Evolutionary conservation across 1,284 basidiomycete genomes (phyloP).

Genomic region (Microbotryomycetes sp.): DNA sequence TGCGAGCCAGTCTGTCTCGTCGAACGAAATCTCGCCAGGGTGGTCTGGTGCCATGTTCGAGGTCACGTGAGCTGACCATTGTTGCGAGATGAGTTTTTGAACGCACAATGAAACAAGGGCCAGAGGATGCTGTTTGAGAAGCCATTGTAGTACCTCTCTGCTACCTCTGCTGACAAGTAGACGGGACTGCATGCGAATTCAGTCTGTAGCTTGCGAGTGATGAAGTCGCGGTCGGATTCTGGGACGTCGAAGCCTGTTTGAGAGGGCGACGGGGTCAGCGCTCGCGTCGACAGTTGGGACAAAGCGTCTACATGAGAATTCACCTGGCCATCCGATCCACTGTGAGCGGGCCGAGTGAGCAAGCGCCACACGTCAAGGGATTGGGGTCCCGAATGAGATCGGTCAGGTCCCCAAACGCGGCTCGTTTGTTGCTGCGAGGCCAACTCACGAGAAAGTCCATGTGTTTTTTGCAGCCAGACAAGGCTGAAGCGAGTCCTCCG

Average conservation of each 20-base stretch:
- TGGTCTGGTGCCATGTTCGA: slow-evolving; percentile 20
- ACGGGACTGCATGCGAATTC: slow-evolving; percentile 97
- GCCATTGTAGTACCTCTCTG: slow-evolving; percentile 93
- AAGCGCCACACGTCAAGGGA: no score
- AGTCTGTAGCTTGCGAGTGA: slow-evolving; percentile 80
- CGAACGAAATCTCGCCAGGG: slow-evolving; percentile 93
- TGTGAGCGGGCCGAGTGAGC: not conserved
- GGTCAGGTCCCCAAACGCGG: not conserved
- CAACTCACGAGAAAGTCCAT: slow-evolving; percentile 65
- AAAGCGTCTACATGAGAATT: not conserved
- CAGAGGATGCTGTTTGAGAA: slow-evolving; percentile 99
- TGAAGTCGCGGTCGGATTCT: slow-evolving; percentile 69
- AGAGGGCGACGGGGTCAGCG: not conserved
- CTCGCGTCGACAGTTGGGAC: no score
- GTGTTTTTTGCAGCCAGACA: slow-evolving; percentile 92
- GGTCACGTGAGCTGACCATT: not conserved
- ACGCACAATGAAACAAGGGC: slow-evolving; percentile 84
- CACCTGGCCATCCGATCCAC: slow-evolving; percentile 40
- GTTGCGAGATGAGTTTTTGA: slow-evolving; percentile 25
- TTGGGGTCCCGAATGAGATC: not conserved
- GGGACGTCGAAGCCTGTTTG: slow-evolving; percentile 76
- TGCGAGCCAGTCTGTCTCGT: slow-evolving; percentile 95
- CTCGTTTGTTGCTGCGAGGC: not conserved
- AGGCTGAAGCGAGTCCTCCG: slow-evolving; percentile 86
- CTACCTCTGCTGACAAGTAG: slow-evolving; percentile 93